Evolutionary conservation across 2,329 filamentous ascomycete genomes (phyloP), one percentile per base, ranked within the genome.

Genomic region (Beauveria pseudobassiana): DNA sequence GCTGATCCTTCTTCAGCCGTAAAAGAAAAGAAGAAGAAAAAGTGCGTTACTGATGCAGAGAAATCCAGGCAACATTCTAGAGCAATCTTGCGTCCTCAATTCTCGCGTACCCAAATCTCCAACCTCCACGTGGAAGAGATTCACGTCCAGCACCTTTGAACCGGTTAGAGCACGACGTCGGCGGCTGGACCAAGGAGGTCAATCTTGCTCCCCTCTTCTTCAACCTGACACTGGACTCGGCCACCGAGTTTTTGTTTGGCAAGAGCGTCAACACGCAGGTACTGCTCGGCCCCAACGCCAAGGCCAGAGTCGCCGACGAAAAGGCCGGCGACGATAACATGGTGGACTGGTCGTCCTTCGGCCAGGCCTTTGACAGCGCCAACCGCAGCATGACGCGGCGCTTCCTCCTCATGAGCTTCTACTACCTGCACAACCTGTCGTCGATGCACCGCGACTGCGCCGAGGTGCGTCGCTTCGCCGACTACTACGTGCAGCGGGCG

Each of bases 161-260:
- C 22, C 54, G 57, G 0, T 20, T 63, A 14, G 40, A 52, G 20
- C 42, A 3, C 3, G 42, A 26, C 28, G 10, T 24, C 24, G 22
- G 45, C 45, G 40, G 49, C 5, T 63, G 61, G 61, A 59, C 61
- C 12, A 30, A 38, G 22, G 50, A 54, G 2, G 68, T 78, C 8
- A 76, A 81, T 63, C 68, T 81, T 1, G 74, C 75, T 62, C 75
- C 76, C 0, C 69, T 80, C 6, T 76, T 80, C 65, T 80, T 79
- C 70, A 72, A 73, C 45, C 69, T 80, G 34, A 78, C 78, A 1
- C 70, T 80, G 10, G 78, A 81, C 60, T 72, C 74, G 1, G 71
- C 77, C 0, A 78, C 77, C 10, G 73, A 76, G 50, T 84, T 88
- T 66, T 74, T 89, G 8, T 86, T 87, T 63, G 86, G 86, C 8